A percentile compares a stretch with the other conserved stretches of the same genome.
phyloP scores from a whole-genome alignment of 163 green algal species.

The Scenedesmus sp. region DNA sequence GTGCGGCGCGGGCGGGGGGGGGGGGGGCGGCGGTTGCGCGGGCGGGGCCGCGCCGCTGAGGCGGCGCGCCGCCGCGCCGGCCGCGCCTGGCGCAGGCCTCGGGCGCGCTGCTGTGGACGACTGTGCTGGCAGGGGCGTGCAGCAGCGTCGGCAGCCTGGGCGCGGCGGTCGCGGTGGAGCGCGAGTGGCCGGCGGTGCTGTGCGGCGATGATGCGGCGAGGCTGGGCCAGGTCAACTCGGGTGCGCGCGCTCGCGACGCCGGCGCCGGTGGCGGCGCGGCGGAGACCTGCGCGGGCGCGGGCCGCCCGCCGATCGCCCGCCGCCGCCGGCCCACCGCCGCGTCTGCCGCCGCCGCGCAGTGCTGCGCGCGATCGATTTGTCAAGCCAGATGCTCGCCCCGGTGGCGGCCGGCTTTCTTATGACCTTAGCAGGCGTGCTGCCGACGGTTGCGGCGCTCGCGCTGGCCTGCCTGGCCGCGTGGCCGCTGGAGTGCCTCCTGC shows the following conservation, averaged over 20 bases:
- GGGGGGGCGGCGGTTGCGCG: no score
- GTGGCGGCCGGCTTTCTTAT: conserved; percentile 73
- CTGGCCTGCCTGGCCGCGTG: conserved; percentile 71
- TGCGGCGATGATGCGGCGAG: conserved; percentile 52
- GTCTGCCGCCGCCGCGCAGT: conserved; percentile 30
- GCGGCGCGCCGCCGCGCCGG: no score
- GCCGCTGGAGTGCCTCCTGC: conserved; percentile 68
- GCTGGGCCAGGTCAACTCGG: conserved; percentile 69
- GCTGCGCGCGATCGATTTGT: conserved; percentile 77
- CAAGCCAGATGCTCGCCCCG: conserved; percentile 72
- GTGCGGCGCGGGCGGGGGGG: no score
- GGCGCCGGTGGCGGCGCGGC: no score
- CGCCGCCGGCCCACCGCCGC: no score
- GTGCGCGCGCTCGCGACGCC: no score
- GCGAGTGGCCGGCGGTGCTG: conserved; percentile 72
- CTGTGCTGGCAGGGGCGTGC: conserved; percentile 54
- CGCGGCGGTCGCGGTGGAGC: conserved; percentile 73
- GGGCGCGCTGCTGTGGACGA: conserved; percentile 49
- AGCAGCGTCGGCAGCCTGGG: conserved; percentile 69
- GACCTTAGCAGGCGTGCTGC: conserved; percentile 57
- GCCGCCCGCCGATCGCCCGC: no score
- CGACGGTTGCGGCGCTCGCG: conserved; percentile 60
- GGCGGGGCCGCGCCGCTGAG: no score
- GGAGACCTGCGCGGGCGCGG: no score
- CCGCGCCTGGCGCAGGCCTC: conserved; percentile 46